A percentile compares a stretch with the other conserved stretches of the same genome.
phyloP scores from a whole-genome alignment of 306 rosid species.

The Prinsepia uniflora region DNA sequence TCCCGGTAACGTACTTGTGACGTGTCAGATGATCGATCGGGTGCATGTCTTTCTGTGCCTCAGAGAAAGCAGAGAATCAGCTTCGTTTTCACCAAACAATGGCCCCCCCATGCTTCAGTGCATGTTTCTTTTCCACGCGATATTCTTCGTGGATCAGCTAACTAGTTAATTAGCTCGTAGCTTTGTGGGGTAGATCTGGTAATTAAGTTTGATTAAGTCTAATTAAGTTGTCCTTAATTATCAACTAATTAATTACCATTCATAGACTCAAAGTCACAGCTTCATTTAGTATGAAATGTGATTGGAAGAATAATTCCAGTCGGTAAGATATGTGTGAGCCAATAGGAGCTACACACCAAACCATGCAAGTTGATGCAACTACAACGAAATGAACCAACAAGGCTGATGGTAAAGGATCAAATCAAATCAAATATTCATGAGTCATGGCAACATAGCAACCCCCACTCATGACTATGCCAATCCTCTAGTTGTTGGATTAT shows the following conservation, averaged over 20 bases:
- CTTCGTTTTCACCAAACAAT: slow-evolving; percentile 33
- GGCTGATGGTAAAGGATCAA: neutral
- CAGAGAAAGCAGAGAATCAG: slow-evolving; percentile 12
- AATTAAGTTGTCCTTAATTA: neutral
- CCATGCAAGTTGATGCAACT: neutral
- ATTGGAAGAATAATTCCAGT: neutral
- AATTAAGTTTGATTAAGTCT: neutral
- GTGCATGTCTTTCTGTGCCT: neutral
- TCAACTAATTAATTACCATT: neutral
- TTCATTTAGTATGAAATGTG: neutral
- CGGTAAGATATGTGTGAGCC: neutral
- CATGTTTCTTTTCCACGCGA: neutral
- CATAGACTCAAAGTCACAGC: neutral
- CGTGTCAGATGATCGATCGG: slow-evolving; percentile 23
- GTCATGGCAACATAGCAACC: neutral
- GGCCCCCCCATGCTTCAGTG: slow-evolving; percentile 11
- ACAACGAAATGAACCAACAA: neutral
- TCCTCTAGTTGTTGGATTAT: too few relatives aligned
- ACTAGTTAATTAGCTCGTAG: neutral
- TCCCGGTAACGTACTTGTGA: slow-evolving; percentile 3
- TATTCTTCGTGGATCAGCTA: neutral
- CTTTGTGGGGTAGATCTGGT: neutral
- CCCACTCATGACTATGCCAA: neutral
- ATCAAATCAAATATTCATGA: neutral
- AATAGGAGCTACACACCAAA: neutral